Evolutionary conservation across 2,329 filamentous ascomycete species (phyloP), one percentile per base, ranked within the genome.

Genomic region (Fusarium secorum): DNA sequence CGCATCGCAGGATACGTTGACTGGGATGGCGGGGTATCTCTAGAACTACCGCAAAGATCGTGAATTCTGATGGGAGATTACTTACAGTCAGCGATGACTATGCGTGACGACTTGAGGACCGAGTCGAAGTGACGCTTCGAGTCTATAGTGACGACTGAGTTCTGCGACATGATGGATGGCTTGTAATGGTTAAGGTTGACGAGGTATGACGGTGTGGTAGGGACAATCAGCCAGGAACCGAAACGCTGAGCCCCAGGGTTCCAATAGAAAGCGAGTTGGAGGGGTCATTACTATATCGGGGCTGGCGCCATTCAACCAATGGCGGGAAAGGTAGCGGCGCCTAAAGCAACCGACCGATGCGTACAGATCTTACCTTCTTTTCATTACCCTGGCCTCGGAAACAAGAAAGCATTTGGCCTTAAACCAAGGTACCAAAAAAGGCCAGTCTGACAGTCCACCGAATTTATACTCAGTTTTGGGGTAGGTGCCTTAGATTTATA

Each of bases 51-150:
- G 30, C 30, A 46, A 35, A 35, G 44, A 49, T 46, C 24, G 33
- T 52, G 18, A 45, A 48, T 46, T 48, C 9, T 36, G 59, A 51
- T n/a, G 33, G 35, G 52, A 30, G 26, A 44, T 42, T 38, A 86
- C 93, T 87, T 85, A 97, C 94, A 98, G 83, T 97, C 93, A 77
- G 91, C 90, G 59, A 98, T 91, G 44, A 98, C 93, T 65, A 97
- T 89, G 72, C 88, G 89, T 36, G 93, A 94, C 60, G 87, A 89
- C 68, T 87, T 87, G 68, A 97, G 86, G 66, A 96, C 82, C 35
- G 83, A 82, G 75, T 85, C 87, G 76, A 97, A 91, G 78, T 95
- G 90, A 76, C 85, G 84, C 73, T 83, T 82, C 64, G 86, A 88
- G 77, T 81, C 79, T 59, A 82, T 81, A 57, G 18, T n/a, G 48